Conservation (phyloP, 441 rosid species). For the Geranium incanum region DNA sequence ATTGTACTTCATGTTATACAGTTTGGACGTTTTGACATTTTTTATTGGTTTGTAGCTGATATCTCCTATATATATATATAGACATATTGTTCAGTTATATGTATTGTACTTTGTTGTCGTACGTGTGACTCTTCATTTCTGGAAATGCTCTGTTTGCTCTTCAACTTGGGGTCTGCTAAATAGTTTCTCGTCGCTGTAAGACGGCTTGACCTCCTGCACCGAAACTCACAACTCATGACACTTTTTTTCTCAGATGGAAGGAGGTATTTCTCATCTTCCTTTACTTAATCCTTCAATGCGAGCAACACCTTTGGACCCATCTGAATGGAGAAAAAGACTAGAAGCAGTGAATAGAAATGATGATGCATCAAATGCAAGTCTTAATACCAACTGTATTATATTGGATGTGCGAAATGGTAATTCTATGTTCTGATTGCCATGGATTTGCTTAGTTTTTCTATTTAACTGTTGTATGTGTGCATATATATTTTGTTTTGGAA, state of each 20-base stretch:
- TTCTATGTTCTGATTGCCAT: constrained; percentile 9
- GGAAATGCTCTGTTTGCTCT: neutral
- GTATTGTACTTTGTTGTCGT: neutral
- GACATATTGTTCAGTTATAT: neutral
- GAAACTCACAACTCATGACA: neutral
- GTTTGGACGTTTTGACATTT: too few relatives aligned
- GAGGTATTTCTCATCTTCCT: constrained; percentile 75
- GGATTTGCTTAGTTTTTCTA: constrained; percentile 3
- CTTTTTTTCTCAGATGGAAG: constrained; percentile 51
- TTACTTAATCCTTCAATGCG: constrained; percentile 60
- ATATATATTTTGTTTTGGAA: constrained; percentile 1
- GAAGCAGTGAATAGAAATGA: constrained; percentile 30
- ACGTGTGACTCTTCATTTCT: neutral
- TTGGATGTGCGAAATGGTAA: constrained; percentile 87
- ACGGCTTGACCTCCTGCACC: neutral
- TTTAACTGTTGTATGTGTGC: neutral
- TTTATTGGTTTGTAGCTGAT: too few relatives aligned
- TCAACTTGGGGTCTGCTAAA: neutral
- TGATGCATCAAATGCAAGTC: constrained; percentile 28
- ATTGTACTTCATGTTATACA: too few relatives aligned
- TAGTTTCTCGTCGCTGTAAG: neutral
- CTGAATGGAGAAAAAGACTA: constrained; percentile 69
- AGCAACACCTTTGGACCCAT: constrained; percentile 67
- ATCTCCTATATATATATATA: too few relatives aligned
- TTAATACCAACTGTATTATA: constrained; percentile 37